Base-by-base conservation (phyloP, 2,329 filamentous ascomycete species). In the Hymenoscyphus scutula region DNA sequence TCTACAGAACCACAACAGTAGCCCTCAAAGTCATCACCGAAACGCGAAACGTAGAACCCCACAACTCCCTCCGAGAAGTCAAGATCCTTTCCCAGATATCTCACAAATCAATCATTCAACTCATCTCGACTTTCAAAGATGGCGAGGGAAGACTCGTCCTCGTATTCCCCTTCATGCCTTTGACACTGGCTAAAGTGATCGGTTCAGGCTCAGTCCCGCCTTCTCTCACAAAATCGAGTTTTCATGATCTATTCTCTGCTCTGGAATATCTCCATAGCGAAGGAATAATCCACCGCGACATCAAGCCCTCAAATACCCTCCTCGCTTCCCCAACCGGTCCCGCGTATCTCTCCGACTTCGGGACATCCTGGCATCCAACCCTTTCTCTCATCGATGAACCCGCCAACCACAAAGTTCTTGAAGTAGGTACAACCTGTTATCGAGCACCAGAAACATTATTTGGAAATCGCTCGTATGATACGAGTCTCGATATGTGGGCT, bases 381-480 rank as follows among this genome's bases (percentile, higher is more conserved):
- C 83, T 63, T 81, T 85, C 5, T 5, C 38, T 60, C 2, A 53
- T 78, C 3, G 82, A 84, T 15, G 95, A 99, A 73, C 80, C 85
- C 1, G 72, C 79, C 8, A 74, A 85, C 60, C 71, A 81, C 60
- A 98, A 98, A 76, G 89, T 97, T 59, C 88, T 95, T 7, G 96
- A 99, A 74, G 90, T 99, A 29, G 95, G 95, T 38, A 98, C 94
- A 1, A 94, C 93, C 0, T 86, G 90, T 56, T 99, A 99, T 77
- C 87, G 96, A 23, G 85, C 94, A 0, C 95, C 95, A 0, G 96
- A 99, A 73, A 84, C 93, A 0, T 81, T 99, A 6, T 98, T 99
- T 73, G 95, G 92, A 0, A 83, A 93, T 74, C 86, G 82, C 57
- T 78, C 80, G 0, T 99, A 99, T 72, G 84, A 82, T 1, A 75